Evolutionary conservation across 108 stramenopile species (phyloP).

Genomic region (Epithemia pelagica): DNA sequence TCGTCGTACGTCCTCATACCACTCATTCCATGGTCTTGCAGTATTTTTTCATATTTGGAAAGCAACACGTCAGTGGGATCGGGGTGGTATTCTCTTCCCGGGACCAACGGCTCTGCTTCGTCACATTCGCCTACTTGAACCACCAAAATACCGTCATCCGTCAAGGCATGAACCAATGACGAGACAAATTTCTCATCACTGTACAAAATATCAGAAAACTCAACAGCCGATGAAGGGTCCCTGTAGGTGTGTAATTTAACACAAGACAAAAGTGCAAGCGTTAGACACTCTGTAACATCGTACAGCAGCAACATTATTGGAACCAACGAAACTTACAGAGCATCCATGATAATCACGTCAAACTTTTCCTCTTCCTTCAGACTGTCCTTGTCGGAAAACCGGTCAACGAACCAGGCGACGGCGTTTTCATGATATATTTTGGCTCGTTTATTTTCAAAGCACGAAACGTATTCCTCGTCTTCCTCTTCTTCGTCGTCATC

Average conservation of each 20-base stretch:
- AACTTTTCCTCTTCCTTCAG: constrained; percentile 16
- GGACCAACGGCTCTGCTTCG: no score
- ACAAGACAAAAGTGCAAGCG: no score
- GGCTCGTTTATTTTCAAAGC: constrained; percentile 63
- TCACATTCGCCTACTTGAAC: constrained; percentile 63
- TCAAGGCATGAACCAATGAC: constrained; percentile 28
- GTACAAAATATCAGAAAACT: constrained; percentile 36
- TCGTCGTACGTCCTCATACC: constrained; percentile 49
- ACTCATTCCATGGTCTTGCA: not conserved
- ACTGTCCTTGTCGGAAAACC: constrained; percentile 24
- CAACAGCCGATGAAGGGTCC: no score
- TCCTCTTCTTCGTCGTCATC: not conserved
- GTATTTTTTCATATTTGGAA: not conserved
- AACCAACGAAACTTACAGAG: constrained; percentile 32
- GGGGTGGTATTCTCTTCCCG: no score
- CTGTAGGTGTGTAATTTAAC: no score
- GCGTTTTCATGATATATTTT: constrained; percentile 55
- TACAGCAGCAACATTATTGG: no score
- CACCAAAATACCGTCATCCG: constrained; percentile 60
- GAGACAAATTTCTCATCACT: not conserved
- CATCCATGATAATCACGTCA: constrained; percentile 84
- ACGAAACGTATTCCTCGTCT: constrained; percentile 24
- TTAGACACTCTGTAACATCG: no score
- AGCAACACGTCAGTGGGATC: not conserved
- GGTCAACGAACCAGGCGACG: constrained; percentile 54